A percentile compares a stretch with the other conserved stretches of the same genome.
Conservation (phyloP, 208 protist genomes). For the Acanthamoeba royreba region DNA sequence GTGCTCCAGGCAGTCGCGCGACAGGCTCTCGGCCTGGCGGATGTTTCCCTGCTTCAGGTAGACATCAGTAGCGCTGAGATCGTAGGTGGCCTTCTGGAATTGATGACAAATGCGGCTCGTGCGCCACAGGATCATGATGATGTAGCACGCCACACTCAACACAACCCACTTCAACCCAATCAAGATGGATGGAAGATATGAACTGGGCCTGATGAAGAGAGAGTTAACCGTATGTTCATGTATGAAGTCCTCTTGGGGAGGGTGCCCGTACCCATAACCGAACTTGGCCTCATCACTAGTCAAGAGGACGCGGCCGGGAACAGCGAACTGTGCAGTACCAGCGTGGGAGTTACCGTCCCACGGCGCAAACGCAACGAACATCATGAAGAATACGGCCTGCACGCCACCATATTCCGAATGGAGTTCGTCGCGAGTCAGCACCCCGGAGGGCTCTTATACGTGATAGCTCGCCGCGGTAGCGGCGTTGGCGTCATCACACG, state of each 20-base stretch:
- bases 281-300: neutral
- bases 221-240: no score
- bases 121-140: neutral
- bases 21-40: neutral
- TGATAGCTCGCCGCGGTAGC: no score
- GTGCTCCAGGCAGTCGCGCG: neutral
- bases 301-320: neutral
- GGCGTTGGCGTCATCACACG: neutral
- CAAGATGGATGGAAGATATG: neutral
- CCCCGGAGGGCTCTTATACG: neutral
- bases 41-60: neutral
- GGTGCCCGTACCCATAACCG: no score
- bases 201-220: no score
- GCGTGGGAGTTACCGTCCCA: neutral
- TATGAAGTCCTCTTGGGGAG: no score
- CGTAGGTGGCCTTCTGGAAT: neutral
- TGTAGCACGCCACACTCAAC: neutral
- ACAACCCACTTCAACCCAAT: neutral
- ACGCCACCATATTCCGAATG: neutral
- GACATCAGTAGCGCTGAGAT: neutral
- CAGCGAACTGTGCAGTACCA: neutral
- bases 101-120: neutral
- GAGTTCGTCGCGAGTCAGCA: neutral
- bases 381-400: neutral
- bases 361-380: neutral